These are phyloP conservation scores for Acacia crassicarpa DNA, from an alignment of 306 rosid species.

Conservation along the genomic window DNA sequence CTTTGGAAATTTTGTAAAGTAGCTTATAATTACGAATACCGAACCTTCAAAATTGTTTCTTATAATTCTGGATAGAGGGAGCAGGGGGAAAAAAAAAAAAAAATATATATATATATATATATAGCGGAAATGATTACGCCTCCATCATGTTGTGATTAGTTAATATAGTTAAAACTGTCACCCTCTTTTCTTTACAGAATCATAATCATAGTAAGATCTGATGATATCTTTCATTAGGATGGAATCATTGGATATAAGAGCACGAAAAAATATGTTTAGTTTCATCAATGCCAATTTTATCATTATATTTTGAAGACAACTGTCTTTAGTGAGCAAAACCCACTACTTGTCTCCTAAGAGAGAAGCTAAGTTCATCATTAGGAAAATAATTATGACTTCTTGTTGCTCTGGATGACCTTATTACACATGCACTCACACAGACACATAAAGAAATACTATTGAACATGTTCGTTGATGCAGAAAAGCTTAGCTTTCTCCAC, in stretches of 20 bases:
- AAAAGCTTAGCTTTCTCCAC: slow-evolving; percentile 31
- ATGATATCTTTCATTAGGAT: slow-evolving; percentile 37
- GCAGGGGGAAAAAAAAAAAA: neutral
- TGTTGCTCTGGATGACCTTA: slow-evolving; percentile 20
- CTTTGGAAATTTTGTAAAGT: neutral
- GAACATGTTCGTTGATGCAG: slow-evolving; percentile 33
- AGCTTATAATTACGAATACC: neutral
- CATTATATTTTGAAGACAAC: slow-evolving; percentile 53
- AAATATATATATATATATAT: neutral
- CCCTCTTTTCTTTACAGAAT: slow-evolving; percentile 32
- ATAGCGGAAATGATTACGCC: neutral
- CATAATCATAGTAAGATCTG: slow-evolving; percentile 26
- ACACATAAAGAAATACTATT: slow-evolving; percentile 32
- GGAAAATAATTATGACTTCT: slow-evolving; percentile 35
- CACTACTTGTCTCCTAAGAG: slow-evolving; percentile 57
- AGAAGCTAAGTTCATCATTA: slow-evolving; percentile 41
- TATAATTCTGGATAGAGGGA: neutral
- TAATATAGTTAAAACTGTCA: slow-evolving; percentile 25
- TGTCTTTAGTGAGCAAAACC: slow-evolving; percentile 58
- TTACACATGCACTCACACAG: slow-evolving; percentile 39
- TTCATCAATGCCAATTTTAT: slow-evolving; percentile 37
- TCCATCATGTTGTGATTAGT: neutral
- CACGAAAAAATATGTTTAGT: slow-evolving; percentile 38
- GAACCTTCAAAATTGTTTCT: neutral
- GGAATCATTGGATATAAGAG: slow-evolving; percentile 28